Base-by-base conservation (phyloP, 306 rosid genomes). In the Ormosia semicastrata region DNA sequence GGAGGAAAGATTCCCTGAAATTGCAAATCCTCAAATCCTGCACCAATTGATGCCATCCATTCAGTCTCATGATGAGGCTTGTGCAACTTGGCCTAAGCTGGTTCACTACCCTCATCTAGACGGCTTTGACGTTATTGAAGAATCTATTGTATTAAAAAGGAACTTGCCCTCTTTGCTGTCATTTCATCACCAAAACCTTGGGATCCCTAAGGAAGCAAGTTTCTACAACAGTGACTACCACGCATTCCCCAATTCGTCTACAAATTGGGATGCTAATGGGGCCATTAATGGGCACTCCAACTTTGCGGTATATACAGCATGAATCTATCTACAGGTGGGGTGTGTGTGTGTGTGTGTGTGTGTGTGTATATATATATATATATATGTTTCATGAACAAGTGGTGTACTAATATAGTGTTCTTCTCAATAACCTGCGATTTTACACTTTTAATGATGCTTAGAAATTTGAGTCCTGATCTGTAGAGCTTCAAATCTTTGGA, bases 221-320 rank as follows among this genome's bases (percentile, higher is more conserved):
- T 78, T 39, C 41, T 66, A 70, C 76, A 68, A 53, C 67, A 82
- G 58, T 66, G 85, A 81, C 7, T 73, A 58, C 64, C 50, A 36
- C 75, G 80, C 85, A 29, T 85, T 81, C 66, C 81, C 93, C 4
- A 91, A 74, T 86, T 73, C 81, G 40, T 66, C 90, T 66, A 87
- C 82, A 47, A 89, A 90, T 86, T 94, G 93, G 97, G 97, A 90
- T 73, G 68, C 82, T 36, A 85, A 70, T 36, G 17, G 56, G 47
- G 62, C 85, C 41, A 71, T 40, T 84, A 34, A 34, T 13, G 81
- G 66, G 10, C 81, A 85, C 69, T 75, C 87, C 63, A 71, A 68
- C 52, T 57, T 83, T 39, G 83, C 49, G 37, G 87, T 40, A 40
- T 86, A 15, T 76, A 85, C 52, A 77, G 78, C 76, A 73, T 84